A percentile compares a stretch with the other conserved stretches of the same genome.
phyloP scores from a whole-genome alignment of 768 basidiomycete species.

The Lentinula detonsa region DNA sequence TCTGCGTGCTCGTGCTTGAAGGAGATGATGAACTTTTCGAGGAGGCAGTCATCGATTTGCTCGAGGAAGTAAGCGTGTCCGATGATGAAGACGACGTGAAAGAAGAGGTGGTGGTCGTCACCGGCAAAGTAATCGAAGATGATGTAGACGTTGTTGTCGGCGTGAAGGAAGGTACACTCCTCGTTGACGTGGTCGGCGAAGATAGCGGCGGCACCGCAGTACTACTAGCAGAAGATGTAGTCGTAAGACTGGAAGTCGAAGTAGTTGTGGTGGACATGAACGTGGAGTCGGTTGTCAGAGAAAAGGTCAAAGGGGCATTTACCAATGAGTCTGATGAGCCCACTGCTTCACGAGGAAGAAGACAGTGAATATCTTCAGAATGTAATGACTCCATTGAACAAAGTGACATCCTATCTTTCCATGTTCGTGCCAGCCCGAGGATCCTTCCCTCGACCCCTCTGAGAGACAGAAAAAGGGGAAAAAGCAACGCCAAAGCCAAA shows the following conservation, averaged over 20 bases:
- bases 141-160: background rate
- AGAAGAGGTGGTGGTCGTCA: background rate
- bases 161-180: background rate
- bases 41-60: background rate
- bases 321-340: background rate
- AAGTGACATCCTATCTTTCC: background rate
- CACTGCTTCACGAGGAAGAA: background rate
- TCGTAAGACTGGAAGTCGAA: background rate
- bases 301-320: background rate
- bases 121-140: background rate
- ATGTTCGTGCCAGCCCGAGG: background rate
- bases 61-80: background rate
- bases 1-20: background rate
- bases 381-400: background rate
- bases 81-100: background rate
- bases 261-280: background rate
- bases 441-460: background rate
- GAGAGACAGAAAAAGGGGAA: background rate
- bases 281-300: background rate
- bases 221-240: background rate
- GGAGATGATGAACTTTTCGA: background rate
- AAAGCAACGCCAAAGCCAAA: background rate
- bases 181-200: background rate
- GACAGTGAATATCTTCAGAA: background rate
- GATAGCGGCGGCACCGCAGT: background rate